phyloP scores from a whole-genome alignment of 2,329 filamentous ascomycete species.

The Diaporthe destruens region DNA sequence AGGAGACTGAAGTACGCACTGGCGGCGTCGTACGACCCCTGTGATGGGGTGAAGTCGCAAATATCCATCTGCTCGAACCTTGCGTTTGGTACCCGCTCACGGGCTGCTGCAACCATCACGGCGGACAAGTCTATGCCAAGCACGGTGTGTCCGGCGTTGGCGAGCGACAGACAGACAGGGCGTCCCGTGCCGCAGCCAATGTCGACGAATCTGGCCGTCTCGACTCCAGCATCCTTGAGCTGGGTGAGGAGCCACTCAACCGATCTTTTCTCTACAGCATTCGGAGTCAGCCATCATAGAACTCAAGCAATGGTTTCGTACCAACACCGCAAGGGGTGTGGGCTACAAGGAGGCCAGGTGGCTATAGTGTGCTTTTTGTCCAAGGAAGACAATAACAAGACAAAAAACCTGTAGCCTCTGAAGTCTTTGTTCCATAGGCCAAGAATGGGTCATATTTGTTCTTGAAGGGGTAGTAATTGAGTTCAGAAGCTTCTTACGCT shows the following conservation, averaged over 20 bases:
- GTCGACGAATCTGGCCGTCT: slow-evolving; percentile 45
- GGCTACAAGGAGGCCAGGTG: too few species aligned
- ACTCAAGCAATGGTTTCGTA: too few species aligned
- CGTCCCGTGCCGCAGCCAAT: slow-evolving; percentile 49
- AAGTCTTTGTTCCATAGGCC: too few species aligned
- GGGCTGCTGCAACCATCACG: slow-evolving; percentile 47
- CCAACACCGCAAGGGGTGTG: too few species aligned
- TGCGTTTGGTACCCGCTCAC: slow-evolving; percentile 45
- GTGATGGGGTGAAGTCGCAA: slow-evolving; percentile 41
- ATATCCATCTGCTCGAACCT: slow-evolving; percentile 46
- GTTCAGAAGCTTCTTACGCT: slow-evolving; percentile 16
- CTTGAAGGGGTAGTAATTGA: too few species aligned
- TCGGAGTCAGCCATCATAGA: too few species aligned
- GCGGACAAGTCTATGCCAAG: slow-evolving; percentile 49
- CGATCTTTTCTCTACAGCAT: slow-evolving; percentile 40
- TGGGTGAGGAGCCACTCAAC: slow-evolving; percentile 46
- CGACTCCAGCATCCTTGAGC: slow-evolving; percentile 39
- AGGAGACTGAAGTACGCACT: slow-evolving; percentile 48
- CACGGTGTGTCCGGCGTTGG: slow-evolving; percentile 48
- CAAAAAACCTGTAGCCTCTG: too few species aligned
- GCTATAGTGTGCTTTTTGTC: too few species aligned
- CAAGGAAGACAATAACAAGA: too few species aligned
- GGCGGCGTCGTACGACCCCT: slow-evolving; percentile 44
- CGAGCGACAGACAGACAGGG: slow-evolving; percentile 45
- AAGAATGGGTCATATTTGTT: too few species aligned